Base-by-base conservation (phyloP, 208 protist genomes). In the Trypanosoma platydactyli region DNA sequence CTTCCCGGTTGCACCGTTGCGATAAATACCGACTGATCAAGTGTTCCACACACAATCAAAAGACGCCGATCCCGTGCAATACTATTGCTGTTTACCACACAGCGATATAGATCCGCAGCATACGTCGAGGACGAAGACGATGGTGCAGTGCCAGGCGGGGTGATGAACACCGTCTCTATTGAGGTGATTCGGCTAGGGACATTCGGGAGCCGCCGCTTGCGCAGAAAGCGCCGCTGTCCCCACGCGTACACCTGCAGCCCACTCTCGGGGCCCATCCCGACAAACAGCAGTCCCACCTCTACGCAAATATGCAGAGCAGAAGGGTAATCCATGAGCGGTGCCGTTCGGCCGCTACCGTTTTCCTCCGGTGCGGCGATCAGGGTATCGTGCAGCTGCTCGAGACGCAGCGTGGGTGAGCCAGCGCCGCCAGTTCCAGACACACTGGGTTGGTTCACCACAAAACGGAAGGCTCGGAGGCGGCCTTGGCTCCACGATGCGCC, bases 231-330 rank as follows among this genome's bases (percentile, higher is more conserved):
- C 48, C 79, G 58, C 54, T 82, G 77, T 7, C 89, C 86, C 73
- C 80, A 90, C 12, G 61, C 69, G 64, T 90, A 95, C n/a, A 95
- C 57, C n/a, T 83, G 86, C 49, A 95, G 73, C 11, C 86, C 89
- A 33, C 79, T 71, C 20, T 64, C 76, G 5, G 59, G 64, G 27
- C 84, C 83, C 53, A 95, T 65, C 30, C 86, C 89, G 24, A 92
- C 89, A 64, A 92, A 83, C 33, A 94, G 62, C 6, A 94, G 69
- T 9, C 89, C 89, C 3, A 91, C 89, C 12, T 80, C 71, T 35
- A 79, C 76, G 58, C 89, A 94, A 40, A 92, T 56, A 64, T 89
- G 82, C 46, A 94, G 27, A 11, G 89, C 89, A 9, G 82, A 86
- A 25, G 89, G 79, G 63, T 79, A 88, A 71, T 94, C 88, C 20